Evolutionary conservation across 306 rosid genomes (phyloP), one percentile per base, ranked within the genome.

Genomic region (Rosa persica): DNA sequence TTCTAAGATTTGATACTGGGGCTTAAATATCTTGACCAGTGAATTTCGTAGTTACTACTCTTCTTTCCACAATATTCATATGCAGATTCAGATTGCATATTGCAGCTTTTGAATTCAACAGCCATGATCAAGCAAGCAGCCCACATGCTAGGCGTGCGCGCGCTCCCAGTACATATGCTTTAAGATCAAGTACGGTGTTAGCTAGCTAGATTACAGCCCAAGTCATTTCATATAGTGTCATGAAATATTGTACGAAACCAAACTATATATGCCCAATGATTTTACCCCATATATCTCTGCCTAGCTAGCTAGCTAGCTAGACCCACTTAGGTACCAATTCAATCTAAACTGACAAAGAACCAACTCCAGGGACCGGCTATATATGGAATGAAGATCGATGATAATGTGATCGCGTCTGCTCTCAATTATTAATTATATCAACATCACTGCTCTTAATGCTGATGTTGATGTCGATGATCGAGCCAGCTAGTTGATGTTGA

Each of bases 1-100:
- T 15, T 15, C 40, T 57, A 15, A 25, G 78, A 73, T 73, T 43
- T 39, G 69, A 58, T 74, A 4, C 57, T 27, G 57, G 78, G 69
- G 55, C 20, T 42, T 42, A 13, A 40, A 6, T 61, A 27, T 61
- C 67, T 27, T 17, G 42, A 62, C 34, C 68, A 62, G 68, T 34
- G 68, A 36, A 62, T 30, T 30, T 61, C 15, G 40, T 6, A 65
- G 70, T 65, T 65, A 8, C 22, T 65, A 34, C 42, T 8, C 1
- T 16, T 22, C 44, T 75, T 75, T 75, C 27, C 11, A 23, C 19
- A 42, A 40, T 4, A 4, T 74, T 25, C 65, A 60, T 27, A 43
- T 58, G 69, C 42, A 40, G 40, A 62, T 62, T 25, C 19, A 9
- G 19, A 65, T 60, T 12, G 8, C 39, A 23, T 19, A 52, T 9